A percentile compares a stretch with the other conserved stretches of the same genome.
Evolutionary conservation across 106 monocot species (phyloP).

Genomic region (Gastrodia elata): DNA sequence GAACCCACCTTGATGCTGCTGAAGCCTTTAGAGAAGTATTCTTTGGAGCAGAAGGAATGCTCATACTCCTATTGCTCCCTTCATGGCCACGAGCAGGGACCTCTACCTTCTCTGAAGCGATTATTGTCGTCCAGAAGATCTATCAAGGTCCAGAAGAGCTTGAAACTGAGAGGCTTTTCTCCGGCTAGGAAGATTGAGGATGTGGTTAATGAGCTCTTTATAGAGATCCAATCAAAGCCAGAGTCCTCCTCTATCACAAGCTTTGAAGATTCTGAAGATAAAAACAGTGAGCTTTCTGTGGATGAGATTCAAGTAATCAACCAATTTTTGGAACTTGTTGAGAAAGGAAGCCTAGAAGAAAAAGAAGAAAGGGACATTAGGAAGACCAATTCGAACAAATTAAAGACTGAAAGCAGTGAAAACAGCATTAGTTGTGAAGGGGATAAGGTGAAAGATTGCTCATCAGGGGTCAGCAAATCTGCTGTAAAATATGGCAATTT

Average conservation of each 20-base stretch:
- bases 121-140: conserved; percentile 35
- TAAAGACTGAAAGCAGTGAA: not conserved
- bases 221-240: conserved; percentile 44
- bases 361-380: not conserved
- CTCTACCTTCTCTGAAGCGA: conserved; percentile 27
- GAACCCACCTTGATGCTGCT: conserved; percentile 26
- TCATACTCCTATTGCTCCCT: conserved; percentile 59
- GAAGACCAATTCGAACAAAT: not conserved
- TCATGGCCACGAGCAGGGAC: conserved; percentile 37
- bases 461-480: not conserved
- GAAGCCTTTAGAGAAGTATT: conserved; percentile 35
- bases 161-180: conserved; percentile 27
- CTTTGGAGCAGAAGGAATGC: conserved; percentile 40
- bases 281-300: conserved; percentile 25
- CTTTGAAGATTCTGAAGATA: conserved; percentile 17
- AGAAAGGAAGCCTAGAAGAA: conserved; percentile 2
- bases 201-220: conserved; percentile 35
- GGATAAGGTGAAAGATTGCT: not conserved
- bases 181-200: conserved; percentile 21
- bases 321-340: conserved; percentile 22
- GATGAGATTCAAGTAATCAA: conserved; percentile 29
- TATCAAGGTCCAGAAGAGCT: conserved; percentile 45
- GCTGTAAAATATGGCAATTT: conserved; percentile 7
- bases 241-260: conserved; percentile 6
- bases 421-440: too few relatives aligned